A percentile compares a stretch with the other conserved stretches of the same genome.
Conservation (phyloP, 306 rosid genomes). For the Vigna reflexopilosa region DNA sequence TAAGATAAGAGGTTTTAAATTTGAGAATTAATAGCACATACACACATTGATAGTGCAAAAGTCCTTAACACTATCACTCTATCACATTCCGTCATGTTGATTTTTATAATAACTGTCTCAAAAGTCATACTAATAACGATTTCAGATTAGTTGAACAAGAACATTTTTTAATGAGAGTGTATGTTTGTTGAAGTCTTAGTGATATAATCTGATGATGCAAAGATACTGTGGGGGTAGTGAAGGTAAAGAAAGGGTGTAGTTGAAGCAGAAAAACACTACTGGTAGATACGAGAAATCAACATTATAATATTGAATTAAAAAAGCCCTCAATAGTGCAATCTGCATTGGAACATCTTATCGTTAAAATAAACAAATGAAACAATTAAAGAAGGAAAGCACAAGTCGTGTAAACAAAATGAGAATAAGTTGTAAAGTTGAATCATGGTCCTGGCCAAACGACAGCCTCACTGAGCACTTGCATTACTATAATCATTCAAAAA, state of each 20-base stretch:
- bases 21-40: neutral
- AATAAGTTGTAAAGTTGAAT: conserved; percentile 48
- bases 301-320: conserved; percentile 45
- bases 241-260: conserved; percentile 39
- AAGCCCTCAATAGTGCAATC: conserved; percentile 31
- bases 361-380: conserved; percentile 46
- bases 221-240: conserved; percentile 35
- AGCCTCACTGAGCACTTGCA: conserved; percentile 55
- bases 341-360: conserved; percentile 40
- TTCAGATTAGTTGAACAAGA: neutral
- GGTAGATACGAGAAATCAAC: conserved; percentile 38
- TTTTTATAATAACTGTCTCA: too few relatives aligned
- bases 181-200: neutral
- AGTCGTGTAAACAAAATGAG: conserved; percentile 49
- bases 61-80: neutral
- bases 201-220: conserved; percentile 37
- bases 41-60: neutral
- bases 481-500: conserved; percentile 59
- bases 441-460: conserved; percentile 56
- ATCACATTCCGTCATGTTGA: neutral
- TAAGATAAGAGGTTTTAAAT: conserved; percentile 8
- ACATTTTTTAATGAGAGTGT: neutral
- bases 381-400: conserved; percentile 45
- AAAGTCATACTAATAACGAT: neutral
- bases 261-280: conserved; percentile 28